A percentile compares a stretch with the other conserved stretches of the same genome.
These are phyloP conservation scores for Trypanosoma lewisi DNA, from an alignment of 208 protist species.

Conservation along the genomic window DNA sequence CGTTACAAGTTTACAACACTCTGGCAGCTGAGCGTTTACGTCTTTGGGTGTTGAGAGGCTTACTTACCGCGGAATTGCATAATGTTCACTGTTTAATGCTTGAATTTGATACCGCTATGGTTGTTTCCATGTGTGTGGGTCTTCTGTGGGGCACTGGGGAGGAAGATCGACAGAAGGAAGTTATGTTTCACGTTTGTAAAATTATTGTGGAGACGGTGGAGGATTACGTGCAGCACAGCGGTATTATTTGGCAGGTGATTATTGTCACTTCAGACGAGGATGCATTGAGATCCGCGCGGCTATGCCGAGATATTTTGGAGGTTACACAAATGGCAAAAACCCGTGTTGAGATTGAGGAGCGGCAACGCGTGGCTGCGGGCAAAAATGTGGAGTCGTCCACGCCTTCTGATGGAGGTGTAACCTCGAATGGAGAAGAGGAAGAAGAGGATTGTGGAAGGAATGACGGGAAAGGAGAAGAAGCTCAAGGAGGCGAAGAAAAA, in stretches of 20 bases:
- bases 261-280: constrained; percentile 52
- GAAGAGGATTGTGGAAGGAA: background rate
- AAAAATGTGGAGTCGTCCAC: background rate
- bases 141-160: constrained; percentile 57
- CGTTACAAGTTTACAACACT: constrained; percentile 62
- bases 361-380: constrained; percentile 15
- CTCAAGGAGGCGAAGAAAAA: background rate
- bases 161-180: constrained; percentile 38
- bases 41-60: constrained; percentile 76
- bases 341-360: constrained; percentile 45
- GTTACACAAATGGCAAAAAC: constrained; percentile 39
- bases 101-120: constrained; percentile 64
- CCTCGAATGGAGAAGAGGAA: constrained; percentile 2
- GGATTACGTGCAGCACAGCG: constrained; percentile 85
- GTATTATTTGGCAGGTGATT: constrained; percentile 74
- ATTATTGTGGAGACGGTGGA: constrained; percentile 84
- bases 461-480: background rate
- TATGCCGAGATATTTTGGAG: constrained; percentile 50
- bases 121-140: constrained; percentile 65
- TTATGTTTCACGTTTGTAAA: constrained; percentile 78
- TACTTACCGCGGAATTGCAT: constrained; percentile 70
- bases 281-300: constrained; percentile 4
- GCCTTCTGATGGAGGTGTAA: constrained; percentile 18
- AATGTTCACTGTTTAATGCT: constrained; percentile 62
- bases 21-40: constrained; percentile 74